Evolutionary conservation across 2,329 filamentous ascomycete genomes (phyloP).

Genomic region (Colletotrichum sp.): DNA sequence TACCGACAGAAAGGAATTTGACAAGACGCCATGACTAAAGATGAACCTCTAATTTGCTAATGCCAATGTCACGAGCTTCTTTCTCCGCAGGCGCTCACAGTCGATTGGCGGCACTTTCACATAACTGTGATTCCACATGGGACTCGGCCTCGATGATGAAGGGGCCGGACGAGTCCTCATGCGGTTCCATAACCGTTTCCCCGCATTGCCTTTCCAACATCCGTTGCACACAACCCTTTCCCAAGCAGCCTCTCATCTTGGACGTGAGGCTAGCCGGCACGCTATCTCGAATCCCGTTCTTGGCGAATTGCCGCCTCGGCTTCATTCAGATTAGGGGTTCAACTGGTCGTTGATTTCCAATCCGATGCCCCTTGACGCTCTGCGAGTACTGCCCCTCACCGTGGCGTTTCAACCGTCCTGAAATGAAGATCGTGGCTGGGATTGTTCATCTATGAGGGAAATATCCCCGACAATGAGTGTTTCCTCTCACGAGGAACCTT

Average conservation of each 20-base stretch:
- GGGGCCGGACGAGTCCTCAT: not conserved
- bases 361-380: not conserved
- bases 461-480: not conserved
- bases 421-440: constrained; percentile 10
- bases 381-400: not conserved
- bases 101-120: not conserved
- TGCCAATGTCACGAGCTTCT: constrained; percentile 11
- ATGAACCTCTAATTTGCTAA: constrained; percentile 7
- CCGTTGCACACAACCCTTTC: not conserved
- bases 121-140: not conserved
- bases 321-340: not conserved
- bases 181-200: constrained; percentile 1
- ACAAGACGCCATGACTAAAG: constrained; percentile 17
- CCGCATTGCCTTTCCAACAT: not conserved
- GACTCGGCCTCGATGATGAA: not conserved
- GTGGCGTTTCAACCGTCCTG: constrained; percentile 1
- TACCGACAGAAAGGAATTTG: constrained; percentile 8
- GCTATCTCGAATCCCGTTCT: constrained; percentile 14
- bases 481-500: not conserved
- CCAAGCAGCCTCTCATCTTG: not conserved
- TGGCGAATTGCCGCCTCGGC: constrained; percentile 7
- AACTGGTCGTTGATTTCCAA: not conserved
- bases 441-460: not conserved
- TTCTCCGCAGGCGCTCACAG: not conserved
- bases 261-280: constrained; percentile 14